Conservation (phyloP, 768 basidiomycete species). For the Cyclocybe aegerita region DNA sequence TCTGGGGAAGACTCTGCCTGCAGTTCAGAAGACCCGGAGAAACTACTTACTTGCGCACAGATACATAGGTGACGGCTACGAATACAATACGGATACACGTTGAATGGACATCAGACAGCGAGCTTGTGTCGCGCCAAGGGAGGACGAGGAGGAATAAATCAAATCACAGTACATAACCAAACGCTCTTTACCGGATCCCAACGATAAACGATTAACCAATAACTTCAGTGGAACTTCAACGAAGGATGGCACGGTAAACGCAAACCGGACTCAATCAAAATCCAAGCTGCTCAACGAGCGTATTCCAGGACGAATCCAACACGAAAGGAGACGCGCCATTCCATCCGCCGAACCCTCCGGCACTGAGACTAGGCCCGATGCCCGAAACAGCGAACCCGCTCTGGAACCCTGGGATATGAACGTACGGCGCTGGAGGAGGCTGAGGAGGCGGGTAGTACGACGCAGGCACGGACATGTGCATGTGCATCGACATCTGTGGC, state of each 20-base stretch:
- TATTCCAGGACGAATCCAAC: slow-evolving; percentile 65
- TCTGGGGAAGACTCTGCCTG: too few relatives aligned
- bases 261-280: slow-evolving; percentile 24
- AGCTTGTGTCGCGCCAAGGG: not conserved
- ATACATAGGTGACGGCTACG: too few relatives aligned
- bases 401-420: slow-evolving; percentile 6
- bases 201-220: too few relatives aligned
- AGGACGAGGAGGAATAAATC: not conserved
- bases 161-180: not conserved
- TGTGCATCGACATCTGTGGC: too few relatives aligned
- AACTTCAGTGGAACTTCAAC: not conserved
- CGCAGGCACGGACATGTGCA: too few relatives aligned
- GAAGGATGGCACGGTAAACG: not conserved
- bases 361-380: not conserved
- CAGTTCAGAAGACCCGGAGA: not conserved
- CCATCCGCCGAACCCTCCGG: not conserved
- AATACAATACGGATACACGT: not conserved
- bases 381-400: slow-evolving; percentile 14
- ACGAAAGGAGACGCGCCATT: slow-evolving; percentile 17
- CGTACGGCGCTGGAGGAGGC: too few relatives aligned
- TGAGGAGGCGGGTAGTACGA: too few relatives aligned
- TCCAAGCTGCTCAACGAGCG: slow-evolving; percentile 68
- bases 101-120: not conserved
- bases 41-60: too few relatives aligned
- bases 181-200: too few relatives aligned